Evolutionary conservation across 179 eudicot species (phyloP), one percentile per base, ranked within the genome.

Genomic region (Patellifolia procumbens): DNA sequence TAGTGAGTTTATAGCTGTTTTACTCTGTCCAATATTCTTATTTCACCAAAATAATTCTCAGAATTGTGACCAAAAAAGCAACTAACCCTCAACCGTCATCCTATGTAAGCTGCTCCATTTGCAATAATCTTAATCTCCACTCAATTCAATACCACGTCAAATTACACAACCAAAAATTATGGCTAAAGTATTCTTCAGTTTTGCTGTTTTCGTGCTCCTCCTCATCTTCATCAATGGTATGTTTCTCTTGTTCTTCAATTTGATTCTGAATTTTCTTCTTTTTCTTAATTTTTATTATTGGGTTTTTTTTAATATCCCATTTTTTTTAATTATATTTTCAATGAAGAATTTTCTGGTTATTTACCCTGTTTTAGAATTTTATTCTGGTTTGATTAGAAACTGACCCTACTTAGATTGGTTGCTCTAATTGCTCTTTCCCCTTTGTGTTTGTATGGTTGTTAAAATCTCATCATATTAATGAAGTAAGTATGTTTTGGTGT

Each of bases 181-280:
- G 77, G 70, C 77, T 19, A 74, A 74, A 63, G 1, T 65, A 66
- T 45, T 56, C 17, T 66, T 63, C 5, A 66, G 39, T 73, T 1
- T 72, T 56, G 52, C 59, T 58, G 39, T 73, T 73, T 66, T 79
- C n/a, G 2, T 79, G 39, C 49, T 66, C 7, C 58, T 79, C 39
- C 61, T 79, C 67, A 5, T 79, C 58, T 61, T 79, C 31, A 29
- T 79, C 1, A 66, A 67, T 67, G 81, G 81, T 79, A 79, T 34
- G 76, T 72, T 13, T 34, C 35, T 68, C 63, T 68, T 22, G 43
- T 13, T 76, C 70, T 80, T 13, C 31, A 32, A 32, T 32, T 16
- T 45, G 16, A 45, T 46, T 15, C 17, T 45, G 19, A 0, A 3
- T 37, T 37, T 35, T 43, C 15, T 37, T 34, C 37, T 46, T 16